Percentiles rank a stretch among this genome's conserved stretches.
Evolutionary conservation across 2,329 filamentous ascomycete genomes (phyloP).

Genomic region (Myriosclerotinia duriaeana): DNA sequence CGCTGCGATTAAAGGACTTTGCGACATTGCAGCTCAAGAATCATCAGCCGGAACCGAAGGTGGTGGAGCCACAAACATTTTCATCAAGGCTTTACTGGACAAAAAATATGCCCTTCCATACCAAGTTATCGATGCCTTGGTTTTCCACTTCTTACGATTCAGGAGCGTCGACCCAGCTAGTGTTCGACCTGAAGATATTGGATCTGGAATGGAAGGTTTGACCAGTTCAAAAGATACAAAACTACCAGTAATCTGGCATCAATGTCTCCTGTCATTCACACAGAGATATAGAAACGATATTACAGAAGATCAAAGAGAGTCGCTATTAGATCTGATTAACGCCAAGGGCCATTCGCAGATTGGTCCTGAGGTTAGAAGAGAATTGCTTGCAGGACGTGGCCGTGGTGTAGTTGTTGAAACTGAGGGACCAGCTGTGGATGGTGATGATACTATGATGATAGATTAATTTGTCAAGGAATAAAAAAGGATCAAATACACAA

Average conservation of each 20-base stretch:
- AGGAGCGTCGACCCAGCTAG: slow-evolving; percentile 64
- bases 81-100: slow-evolving; percentile 88
- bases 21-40: slow-evolving; percentile 91
- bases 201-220: slow-evolving; percentile 55
- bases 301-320: slow-evolving; percentile 91
- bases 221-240: slow-evolving; percentile 57
- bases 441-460: slow-evolving; percentile 90
- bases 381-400: slow-evolving; percentile 83
- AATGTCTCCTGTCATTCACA: slow-evolving; percentile 87
- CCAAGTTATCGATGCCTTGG: slow-evolving; percentile 89
- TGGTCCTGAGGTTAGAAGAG: slow-evolving; percentile 84
- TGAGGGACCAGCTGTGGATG: slow-evolving; percentile 57
- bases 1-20: slow-evolving; percentile 85
- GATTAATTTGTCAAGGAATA: slow-evolving; percentile 40
- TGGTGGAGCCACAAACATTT: slow-evolving; percentile 89
- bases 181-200: slow-evolving; percentile 48
- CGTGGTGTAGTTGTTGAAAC: slow-evolving; percentile 71
- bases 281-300: slow-evolving; percentile 95
- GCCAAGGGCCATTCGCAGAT: slow-evolving; percentile 84
- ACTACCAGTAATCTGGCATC: slow-evolving; percentile 94
- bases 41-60: slow-evolving; percentile 79
- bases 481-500: slow-evolving; percentile 2
- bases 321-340: slow-evolving; percentile 81
- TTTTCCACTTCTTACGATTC: slow-evolving; percentile 96
- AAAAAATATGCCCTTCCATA: slow-evolving; percentile 97